phyloP scores from a whole-genome alignment of 306 rosid genomes.

The Delonix regia region DNA sequence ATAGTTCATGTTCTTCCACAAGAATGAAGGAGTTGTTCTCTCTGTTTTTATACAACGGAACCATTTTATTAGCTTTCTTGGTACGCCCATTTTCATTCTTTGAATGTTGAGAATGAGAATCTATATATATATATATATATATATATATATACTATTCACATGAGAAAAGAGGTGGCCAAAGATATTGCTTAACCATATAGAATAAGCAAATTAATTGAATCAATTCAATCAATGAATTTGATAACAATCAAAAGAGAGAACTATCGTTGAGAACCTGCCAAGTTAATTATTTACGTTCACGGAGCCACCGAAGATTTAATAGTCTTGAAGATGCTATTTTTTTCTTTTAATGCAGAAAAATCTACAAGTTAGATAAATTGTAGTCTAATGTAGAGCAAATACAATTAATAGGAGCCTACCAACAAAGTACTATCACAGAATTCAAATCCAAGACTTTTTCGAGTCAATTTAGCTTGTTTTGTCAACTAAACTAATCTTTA shows the following conservation, averaged over 20 bases:
- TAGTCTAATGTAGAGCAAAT: not conserved
- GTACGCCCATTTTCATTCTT: not conserved
- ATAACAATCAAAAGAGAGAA: not conserved
- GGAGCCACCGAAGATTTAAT: not conserved
- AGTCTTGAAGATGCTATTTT: too few relatives aligned
- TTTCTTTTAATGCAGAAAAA: not conserved
- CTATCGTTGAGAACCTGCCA: not conserved
- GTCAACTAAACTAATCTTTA: not conserved
- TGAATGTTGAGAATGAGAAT: not conserved
- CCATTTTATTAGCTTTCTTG: not conserved
- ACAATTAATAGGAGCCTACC: not conserved
- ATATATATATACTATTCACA: not conserved
- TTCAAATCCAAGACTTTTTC: too few relatives aligned
- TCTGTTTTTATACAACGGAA: not conserved
- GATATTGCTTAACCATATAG: not conserved
- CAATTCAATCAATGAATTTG: not conserved
- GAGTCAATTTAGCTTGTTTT: not conserved
- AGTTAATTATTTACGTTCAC: not conserved
- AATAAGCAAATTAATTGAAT: not conserved
- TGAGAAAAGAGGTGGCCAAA: not conserved
- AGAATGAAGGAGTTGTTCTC: not conserved
- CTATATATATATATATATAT: too few relatives aligned
- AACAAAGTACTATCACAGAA: not conserved
- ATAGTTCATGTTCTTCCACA: not conserved
- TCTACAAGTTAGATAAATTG: not conserved